These are phyloP conservation scores for Amoeboaphelidium protococcarum DNA, from an alignment of 371 early-diverging fungal genomes.

Conservation along the genomic window DNA sequence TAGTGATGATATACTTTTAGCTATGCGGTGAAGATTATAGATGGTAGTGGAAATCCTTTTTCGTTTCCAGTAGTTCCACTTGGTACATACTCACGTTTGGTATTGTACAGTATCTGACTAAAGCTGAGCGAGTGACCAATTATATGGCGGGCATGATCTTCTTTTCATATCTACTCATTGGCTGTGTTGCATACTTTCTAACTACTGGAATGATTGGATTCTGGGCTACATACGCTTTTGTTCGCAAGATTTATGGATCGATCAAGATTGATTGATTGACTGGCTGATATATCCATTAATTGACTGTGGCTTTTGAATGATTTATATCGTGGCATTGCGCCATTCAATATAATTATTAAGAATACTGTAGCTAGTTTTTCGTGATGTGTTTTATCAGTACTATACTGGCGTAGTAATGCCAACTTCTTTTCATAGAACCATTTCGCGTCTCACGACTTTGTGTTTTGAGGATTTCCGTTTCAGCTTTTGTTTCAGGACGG, in stretches of 20 bases:
- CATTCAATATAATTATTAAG: too few relatives aligned
- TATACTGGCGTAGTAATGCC: too few relatives aligned
- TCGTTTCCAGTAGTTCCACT: constrained; percentile 1
- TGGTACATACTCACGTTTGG: constrained; percentile 1
- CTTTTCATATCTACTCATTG: background rate
- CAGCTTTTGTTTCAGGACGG: too few relatives aligned
- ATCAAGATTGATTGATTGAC: background rate
- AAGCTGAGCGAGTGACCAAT: background rate
- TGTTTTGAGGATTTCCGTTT: too few relatives aligned
- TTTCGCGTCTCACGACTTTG: too few relatives aligned
- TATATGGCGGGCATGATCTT: background rate
- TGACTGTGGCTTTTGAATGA: background rate
- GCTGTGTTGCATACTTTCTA: background rate
- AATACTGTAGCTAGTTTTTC: too few relatives aligned
- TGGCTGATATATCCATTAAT: background rate
- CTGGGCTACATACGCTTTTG: constrained; percentile 1
- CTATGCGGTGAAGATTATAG: constrained; percentile 3
- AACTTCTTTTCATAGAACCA: too few relatives aligned
- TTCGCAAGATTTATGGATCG: constrained; percentile 1
- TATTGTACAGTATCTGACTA: constrained; percentile 1
- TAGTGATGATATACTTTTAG: constrained; percentile 4
- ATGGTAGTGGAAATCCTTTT: constrained; percentile 3
- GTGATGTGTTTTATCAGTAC: too few relatives aligned
- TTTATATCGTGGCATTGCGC: background rate
- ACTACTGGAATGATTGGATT: constrained; percentile 2